Evolutionary conservation across 352 stramenopile species (phyloP).

Genomic region (Phytophthora niederhauseri): DNA sequence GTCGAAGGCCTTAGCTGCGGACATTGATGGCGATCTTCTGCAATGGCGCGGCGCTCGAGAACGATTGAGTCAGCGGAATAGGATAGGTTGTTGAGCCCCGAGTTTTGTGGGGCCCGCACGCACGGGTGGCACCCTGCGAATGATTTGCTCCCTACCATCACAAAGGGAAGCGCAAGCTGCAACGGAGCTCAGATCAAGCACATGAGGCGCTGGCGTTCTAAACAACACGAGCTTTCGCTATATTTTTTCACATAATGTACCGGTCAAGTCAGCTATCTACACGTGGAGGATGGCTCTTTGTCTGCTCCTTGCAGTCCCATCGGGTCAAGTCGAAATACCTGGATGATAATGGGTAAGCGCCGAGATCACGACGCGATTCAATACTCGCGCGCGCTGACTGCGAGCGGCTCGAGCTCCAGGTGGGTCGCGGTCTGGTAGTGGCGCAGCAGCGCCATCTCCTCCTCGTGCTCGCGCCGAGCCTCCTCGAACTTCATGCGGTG

Average conservation of each 20-base stretch:
- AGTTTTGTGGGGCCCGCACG: neutral
- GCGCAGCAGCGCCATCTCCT: slow-evolving; percentile 17
- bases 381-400: slow-evolving; percentile 11
- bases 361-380: neutral
- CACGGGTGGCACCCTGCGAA: neutral
- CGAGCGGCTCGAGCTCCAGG: slow-evolving; percentile 22
- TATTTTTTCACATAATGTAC: slow-evolving; percentile 25
- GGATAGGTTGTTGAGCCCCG: neutral
- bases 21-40: slow-evolving; percentile 11
- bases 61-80: neutral
- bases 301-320: neutral
- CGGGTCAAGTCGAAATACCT: neutral
- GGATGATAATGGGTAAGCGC: slow-evolving; percentile 5
- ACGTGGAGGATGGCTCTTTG: neutral
- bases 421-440: slow-evolving; percentile 1
- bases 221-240: slow-evolving; percentile 4
- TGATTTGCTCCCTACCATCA: neutral
- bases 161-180: too few species aligned
- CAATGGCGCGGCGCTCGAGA: neutral
- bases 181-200: neutral
- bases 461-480: slow-evolving; percentile 21
- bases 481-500: slow-evolving; percentile 39
- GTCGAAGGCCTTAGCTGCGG: slow-evolving; percentile 26
- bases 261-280: neutral
- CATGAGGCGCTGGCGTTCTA: neutral